Conservation (phyloP, 257 asterid genomes). For the Nemophila menziesii region DNA sequence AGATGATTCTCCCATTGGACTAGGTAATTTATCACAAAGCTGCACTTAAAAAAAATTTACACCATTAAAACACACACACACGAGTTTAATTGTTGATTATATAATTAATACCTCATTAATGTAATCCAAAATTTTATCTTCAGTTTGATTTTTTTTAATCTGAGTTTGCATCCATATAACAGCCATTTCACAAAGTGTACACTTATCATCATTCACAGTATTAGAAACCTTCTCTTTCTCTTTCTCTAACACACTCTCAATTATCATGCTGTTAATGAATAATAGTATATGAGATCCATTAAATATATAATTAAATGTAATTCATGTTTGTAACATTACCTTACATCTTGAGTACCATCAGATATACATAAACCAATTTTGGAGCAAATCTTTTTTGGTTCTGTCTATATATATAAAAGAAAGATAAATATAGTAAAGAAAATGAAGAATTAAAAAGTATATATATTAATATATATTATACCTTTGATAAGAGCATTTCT, state of each 20-base stretch:
- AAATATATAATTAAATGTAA: neutral
- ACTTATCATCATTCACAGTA: constrained; percentile 39
- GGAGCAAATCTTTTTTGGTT: constrained; percentile 54
- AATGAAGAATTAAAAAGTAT: neutral
- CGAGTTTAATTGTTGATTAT: constrained; percentile 1
- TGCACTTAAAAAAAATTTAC: constrained; percentile 14
- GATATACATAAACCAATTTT: constrained; percentile 47
- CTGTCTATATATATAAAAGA: constrained; percentile 31
- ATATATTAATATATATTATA: constrained; percentile 4
- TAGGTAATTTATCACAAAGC: constrained; percentile 85
- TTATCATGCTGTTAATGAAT: constrained; percentile 39
- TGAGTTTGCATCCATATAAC: constrained; percentile 86
- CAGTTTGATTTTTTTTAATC: constrained; percentile 42
- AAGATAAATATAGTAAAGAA: neutral
- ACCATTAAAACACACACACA: constrained; percentile 5
- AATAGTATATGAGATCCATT: neutral
- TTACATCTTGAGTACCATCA: constrained; percentile 42
- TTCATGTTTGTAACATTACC: constrained; percentile 26
- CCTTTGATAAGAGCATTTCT: constrained; percentile 56
- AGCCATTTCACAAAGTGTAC: constrained; percentile 74
- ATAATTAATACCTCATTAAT: constrained; percentile 60
- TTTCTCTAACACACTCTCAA: constrained; percentile 73
- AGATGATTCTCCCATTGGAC: constrained; percentile 80
- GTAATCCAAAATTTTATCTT: constrained; percentile 58
- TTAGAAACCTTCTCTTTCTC: constrained; percentile 17